phyloP scores from a whole-genome alignment of 106 monocot genomes.

The Dendrobium nobile region DNA sequence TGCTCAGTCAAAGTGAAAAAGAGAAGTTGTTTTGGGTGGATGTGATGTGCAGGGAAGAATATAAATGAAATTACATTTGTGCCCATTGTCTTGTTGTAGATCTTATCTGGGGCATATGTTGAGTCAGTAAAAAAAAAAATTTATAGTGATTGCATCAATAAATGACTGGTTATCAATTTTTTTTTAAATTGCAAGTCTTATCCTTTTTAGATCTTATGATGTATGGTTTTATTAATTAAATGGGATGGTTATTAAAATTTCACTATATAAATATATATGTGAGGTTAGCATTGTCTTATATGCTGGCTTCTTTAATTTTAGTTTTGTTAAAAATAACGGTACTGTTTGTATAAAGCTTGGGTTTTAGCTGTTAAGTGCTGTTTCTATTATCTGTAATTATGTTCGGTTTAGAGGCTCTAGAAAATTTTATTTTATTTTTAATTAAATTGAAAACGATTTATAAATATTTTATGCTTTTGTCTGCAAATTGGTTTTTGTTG shows the following conservation, averaged over 20 bases:
- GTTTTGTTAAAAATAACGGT: neutral
- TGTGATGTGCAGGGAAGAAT: slow-evolving; percentile 12
- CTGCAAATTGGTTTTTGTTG: neutral
- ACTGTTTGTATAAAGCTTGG: too few relatives aligned
- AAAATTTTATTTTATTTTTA: neutral
- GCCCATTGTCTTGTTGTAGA: slow-evolving; percentile 11
- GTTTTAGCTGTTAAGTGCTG: too few relatives aligned
- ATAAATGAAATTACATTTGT: slow-evolving; percentile 12
- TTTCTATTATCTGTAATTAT: too few relatives aligned
- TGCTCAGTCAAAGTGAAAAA: neutral
- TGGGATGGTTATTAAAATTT: neutral
- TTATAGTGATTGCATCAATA: too few relatives aligned
- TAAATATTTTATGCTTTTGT: neutral
- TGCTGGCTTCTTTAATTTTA: neutral
- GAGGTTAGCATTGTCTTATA: neutral
- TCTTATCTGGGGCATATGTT: neutral
- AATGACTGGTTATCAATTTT: neutral
- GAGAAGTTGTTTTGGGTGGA: neutral
- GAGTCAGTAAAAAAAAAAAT: neutral
- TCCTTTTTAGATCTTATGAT: neutral
- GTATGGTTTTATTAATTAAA: neutral
- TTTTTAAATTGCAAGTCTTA: too few relatives aligned
- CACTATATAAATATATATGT: too few relatives aligned
- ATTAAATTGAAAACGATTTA: too few relatives aligned
- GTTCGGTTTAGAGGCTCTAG: neutral